Base-by-base conservation (phyloP, 441 rosid species). In the Syzygium syzygioides region DNA sequence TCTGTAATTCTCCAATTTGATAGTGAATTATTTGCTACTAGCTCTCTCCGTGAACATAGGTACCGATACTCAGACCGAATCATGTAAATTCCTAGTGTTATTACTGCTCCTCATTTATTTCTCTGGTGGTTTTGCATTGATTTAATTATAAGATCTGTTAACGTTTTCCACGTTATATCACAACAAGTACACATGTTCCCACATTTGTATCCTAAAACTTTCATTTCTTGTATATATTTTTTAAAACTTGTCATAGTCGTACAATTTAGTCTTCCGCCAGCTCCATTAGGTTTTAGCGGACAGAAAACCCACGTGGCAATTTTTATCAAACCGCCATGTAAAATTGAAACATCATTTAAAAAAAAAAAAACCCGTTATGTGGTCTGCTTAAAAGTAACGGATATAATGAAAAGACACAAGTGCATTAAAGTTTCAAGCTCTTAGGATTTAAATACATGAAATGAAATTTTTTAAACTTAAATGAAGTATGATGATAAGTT, bases 41-140 rank as follows among this genome's bases (percentile, higher is more conserved):
- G 3, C 8, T 7, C 3, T 59, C 3, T 2, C 1, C 2, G 7
- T 60, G 9, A 0, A 60, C 11, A 1, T 28, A 28, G 2, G 4
- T 60, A 60, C 13, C 5, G 2, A 28, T 6, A 1, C 4, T 60
- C 0, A 0, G 30, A 26, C 1, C 2, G 2, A 60, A 13, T 0
- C 3, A 5, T 1, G 4, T 28, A 60, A 28, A 60, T 60, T 8
- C 3, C 2, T 28, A 2, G 4, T 28, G 6, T 60, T 32, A 28
- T 28, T 60, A 60, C 0, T 60, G 0, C 5, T 28, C 2, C 7
- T 28, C 4, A 0, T 4, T 26, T 55, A 26, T 60, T 60, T 60
- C 32, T 59, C 6, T 2, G 1, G 8, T 60, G 4, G 26, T 57
- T 57, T 57, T 12, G 0, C 5, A 57, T 57, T 12, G 2, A 57